Conservation (phyloP, 78 protist genomes). For the Dictyostelium discoideum region DNA sequence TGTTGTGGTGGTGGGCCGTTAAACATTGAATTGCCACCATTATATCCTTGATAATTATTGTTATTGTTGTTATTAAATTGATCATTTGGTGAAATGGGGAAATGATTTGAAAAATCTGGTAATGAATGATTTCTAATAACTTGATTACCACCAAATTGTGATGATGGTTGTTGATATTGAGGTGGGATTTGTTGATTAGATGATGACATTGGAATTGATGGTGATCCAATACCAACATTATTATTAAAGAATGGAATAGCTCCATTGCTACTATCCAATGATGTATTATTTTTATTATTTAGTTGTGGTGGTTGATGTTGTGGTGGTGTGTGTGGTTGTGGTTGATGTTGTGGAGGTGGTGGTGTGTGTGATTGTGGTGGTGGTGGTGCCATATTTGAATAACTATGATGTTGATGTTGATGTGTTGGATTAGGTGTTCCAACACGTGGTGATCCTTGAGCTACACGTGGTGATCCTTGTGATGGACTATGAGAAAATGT, state of each 20-base stretch:
- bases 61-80: background rate
- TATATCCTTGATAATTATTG: slow-evolving; percentile 14
- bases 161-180: background rate
- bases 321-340: background rate
- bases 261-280: background rate
- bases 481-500: background rate
- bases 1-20: background rate
- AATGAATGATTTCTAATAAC: slow-evolving; percentile 19
- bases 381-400: background rate
- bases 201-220: slow-evolving; percentile 1
- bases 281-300: background rate
- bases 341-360: background rate
- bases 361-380: background rate
- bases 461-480: slow-evolving; percentile 20
- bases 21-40: background rate
- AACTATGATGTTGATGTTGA: background rate
- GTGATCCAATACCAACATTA: background rate
- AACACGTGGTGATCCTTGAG: background rate
- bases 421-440: background rate
- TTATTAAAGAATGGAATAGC: slow-evolving; percentile 9
- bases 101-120: slow-evolving; percentile 24
- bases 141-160: background rate
- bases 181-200: background rate
- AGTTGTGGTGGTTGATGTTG: background rate
- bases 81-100: slow-evolving; percentile 16